Conservation (phyloP, 257 asterid species). For the Nicotiana benthamiana region DNA sequence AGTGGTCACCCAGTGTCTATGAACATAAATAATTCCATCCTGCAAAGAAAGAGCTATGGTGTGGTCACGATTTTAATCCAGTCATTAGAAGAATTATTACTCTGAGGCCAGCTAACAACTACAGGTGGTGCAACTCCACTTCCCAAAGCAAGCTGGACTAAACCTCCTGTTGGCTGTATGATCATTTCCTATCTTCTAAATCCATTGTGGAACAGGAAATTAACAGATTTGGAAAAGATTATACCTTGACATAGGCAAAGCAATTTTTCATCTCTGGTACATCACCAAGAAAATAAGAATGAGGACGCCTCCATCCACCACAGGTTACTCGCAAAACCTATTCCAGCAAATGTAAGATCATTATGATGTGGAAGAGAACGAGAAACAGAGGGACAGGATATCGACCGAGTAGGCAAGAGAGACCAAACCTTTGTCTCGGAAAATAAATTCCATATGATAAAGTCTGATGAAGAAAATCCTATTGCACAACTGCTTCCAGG, state of each 20-base stretch:
- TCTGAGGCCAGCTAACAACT: background rate
- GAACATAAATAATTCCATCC: constrained; percentile 73
- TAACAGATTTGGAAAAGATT: constrained; percentile 2
- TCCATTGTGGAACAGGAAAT: background rate
- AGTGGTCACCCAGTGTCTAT: constrained; percentile 57
- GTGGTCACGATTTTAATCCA: background rate
- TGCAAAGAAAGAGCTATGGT: constrained; percentile 21
- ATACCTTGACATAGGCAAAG: constrained; percentile 88
- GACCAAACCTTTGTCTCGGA: constrained; percentile 64
- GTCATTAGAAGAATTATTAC: background rate
- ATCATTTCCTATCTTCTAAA: background rate
- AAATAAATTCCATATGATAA: constrained; percentile 72
- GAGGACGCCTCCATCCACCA: constrained; percentile 99
- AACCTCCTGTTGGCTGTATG: background rate
- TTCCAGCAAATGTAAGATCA: constrained; percentile 2
- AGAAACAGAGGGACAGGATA: background rate
- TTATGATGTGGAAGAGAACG: background rate
- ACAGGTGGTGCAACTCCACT: background rate
- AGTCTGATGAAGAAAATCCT: constrained; percentile 84
- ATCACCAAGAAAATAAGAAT: constrained; percentile 76
- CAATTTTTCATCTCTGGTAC: constrained; percentile 73
- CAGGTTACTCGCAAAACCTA: constrained; percentile 75
- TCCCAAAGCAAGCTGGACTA: constrained; percentile 1
- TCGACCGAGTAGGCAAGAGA: constrained; percentile 10
- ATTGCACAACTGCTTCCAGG: constrained; percentile 53